Evolutionary conservation across 768 basidiomycete species (phyloP).

Genomic region (Guyanaporus albipodus): DNA sequence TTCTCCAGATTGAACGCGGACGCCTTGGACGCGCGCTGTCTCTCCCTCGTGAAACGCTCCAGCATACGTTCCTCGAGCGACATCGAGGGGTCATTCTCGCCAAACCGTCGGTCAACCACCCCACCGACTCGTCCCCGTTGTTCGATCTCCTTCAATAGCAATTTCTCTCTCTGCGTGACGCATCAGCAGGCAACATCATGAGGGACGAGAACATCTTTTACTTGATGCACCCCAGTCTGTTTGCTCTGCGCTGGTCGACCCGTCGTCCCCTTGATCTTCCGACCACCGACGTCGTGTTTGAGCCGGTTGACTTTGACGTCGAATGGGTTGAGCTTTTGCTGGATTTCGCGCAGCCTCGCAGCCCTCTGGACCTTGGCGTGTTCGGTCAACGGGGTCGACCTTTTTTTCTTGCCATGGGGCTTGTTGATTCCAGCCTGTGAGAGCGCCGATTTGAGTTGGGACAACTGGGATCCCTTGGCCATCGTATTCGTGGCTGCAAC

Average conservation of each 20-base stretch:
- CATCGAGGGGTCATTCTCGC: conserved; percentile 90
- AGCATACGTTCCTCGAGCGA: conserved; percentile 96
- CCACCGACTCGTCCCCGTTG: conserved; percentile 81
- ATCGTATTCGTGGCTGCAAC: neutral
- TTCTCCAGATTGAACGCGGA: conserved; percentile 86
- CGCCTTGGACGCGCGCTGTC: conserved; percentile 74
- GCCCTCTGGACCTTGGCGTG: conserved; percentile 81
- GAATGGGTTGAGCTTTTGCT: conserved; percentile 87
- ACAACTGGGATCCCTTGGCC: conserved; percentile 82
- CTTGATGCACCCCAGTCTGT: conserved; percentile 87
- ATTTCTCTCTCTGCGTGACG: conserved; percentile 68
- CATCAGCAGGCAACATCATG: conserved; percentile 6
- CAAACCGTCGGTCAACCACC: conserved; percentile 90
- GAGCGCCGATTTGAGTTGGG: conserved; percentile 85
- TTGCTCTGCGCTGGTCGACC: conserved; percentile 88
- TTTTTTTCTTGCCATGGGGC: conserved; percentile 63
- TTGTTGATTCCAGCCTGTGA: conserved; percentile 74
- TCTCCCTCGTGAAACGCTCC: conserved; percentile 90
- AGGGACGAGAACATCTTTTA: conserved; percentile 34
- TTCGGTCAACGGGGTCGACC: conserved; percentile 51
- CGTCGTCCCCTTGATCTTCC: conserved; percentile 75
- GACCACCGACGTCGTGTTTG: conserved; percentile 89
- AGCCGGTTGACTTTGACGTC: conserved; percentile 89
- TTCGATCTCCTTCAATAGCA: conserved; percentile 83
- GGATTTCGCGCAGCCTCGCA: conserved; percentile 77